Conservation (phyloP, 176 grass and related monocot species). For the Tillandsia leiboldiana region DNA sequence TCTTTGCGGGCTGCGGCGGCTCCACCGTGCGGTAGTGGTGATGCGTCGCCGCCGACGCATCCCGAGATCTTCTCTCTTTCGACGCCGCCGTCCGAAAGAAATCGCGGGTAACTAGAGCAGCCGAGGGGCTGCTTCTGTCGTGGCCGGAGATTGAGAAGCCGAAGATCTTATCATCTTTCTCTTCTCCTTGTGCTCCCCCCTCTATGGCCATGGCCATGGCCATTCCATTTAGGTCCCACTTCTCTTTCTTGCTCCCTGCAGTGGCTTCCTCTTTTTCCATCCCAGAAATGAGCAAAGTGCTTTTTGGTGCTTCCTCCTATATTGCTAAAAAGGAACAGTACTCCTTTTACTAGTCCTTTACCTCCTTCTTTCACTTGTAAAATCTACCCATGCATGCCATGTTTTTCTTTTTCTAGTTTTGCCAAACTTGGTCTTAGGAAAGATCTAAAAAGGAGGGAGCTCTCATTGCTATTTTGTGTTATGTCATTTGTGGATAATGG, state of each 20-base stretch:
- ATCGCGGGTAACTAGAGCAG: slow-evolving; percentile 35
- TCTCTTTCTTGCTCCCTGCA: not conserved
- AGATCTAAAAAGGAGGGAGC: not conserved
- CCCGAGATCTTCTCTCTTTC: slow-evolving; percentile 1
- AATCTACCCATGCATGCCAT: too few species aligned
- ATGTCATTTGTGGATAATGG: not conserved
- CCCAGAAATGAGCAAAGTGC: too few species aligned
- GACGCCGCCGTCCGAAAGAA: slow-evolving; percentile 33
- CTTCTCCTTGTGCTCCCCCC: not conserved
- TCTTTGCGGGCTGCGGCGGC: slow-evolving; percentile 23
- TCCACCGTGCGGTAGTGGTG: slow-evolving; percentile 7
- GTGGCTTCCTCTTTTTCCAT: not conserved
- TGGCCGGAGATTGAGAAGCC: slow-evolving; percentile 3
- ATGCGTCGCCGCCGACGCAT: not conserved
- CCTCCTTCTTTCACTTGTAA: not conserved
- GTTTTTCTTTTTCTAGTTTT: not conserved
- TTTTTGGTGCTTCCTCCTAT: too few species aligned
- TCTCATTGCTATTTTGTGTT: not conserved
- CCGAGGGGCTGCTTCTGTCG: not conserved
- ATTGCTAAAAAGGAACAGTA: not conserved
- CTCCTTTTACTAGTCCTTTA: not conserved
- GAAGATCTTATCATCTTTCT: slow-evolving; percentile 11
- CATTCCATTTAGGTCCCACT: slow-evolving; percentile 5
- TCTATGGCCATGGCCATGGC: not conserved
- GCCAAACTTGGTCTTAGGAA: not conserved